phyloP scores from a whole-genome alignment of 306 rosid genomes.

The Gleditsia sinensis region DNA sequence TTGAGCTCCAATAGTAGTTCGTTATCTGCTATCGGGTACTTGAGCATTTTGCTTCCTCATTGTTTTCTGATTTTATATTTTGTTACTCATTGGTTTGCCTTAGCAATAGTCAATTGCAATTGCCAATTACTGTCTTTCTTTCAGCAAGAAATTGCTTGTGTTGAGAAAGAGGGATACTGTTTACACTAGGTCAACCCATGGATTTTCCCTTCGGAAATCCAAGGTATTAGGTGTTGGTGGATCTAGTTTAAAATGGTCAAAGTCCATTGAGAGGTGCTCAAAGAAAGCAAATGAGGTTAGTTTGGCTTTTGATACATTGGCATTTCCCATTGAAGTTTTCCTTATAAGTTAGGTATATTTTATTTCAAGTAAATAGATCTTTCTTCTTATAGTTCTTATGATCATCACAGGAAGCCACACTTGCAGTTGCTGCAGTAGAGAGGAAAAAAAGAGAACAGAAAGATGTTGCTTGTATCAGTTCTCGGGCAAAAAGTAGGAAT shows the following conservation, averaged over 20 bases:
- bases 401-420: conserved; percentile 83
- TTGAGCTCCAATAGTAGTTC: conserved; percentile 56
- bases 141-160: conserved; percentile 77
- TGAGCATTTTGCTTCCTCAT: conserved; percentile 24
- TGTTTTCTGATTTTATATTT: conserved; percentile 1
- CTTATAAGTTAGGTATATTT: conserved; percentile 18
- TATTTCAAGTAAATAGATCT: conserved; percentile 23
- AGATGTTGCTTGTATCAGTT: conserved; percentile 46
- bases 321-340: conserved; percentile 4
- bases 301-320: conserved; percentile 27
- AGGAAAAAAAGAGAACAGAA: conserved; percentile 82
- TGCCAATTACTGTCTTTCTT: conserved; percentile 35
- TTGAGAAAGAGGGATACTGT: conserved; percentile 87
- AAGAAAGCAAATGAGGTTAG: conserved; percentile 96
- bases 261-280: conserved; percentile 87
- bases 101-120: conserved; percentile 33
- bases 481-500: conserved; percentile 61
- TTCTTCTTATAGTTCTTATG: conserved; percentile 28
- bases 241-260: conserved; percentile 96
- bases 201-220: conserved; percentile 89
- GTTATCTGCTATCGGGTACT: conserved; percentile 66
- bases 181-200: conserved; percentile 82
- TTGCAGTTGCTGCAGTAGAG: conserved; percentile 93
- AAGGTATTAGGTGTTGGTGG: conserved; percentile 96
- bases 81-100: conserved; percentile 18